phyloP scores from a whole-genome alignment of 805 yeast genomes.

The Candida ulmi region DNA sequence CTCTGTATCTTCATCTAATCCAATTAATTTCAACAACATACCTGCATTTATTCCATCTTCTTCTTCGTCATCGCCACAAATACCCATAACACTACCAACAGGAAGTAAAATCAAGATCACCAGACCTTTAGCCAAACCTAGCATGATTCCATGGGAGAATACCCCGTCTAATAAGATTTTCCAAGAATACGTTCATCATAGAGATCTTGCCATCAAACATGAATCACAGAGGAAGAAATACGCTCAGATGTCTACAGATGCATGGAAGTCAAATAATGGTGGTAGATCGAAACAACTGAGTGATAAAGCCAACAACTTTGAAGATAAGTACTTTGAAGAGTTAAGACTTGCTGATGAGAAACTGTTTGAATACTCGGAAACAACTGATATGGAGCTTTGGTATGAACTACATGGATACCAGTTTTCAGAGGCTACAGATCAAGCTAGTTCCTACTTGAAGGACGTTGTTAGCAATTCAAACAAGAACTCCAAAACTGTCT shows the following conservation, averaged over 20 bases:
- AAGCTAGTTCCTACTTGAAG: constrained; percentile 8
- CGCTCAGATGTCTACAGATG: constrained; percentile 22
- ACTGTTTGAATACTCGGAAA: constrained; percentile 17
- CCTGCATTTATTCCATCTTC: constrained; percentile 5
- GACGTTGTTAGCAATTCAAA: constrained; percentile 9
- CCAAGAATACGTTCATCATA: constrained; percentile 10
- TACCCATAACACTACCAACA: not conserved
- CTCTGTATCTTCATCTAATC: not conserved
- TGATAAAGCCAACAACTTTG: constrained; percentile 20
- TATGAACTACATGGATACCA: constrained; percentile 24
- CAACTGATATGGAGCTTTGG: constrained; percentile 18
- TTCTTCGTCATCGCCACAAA: too few relatives aligned
- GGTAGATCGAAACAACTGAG: constrained; percentile 21
- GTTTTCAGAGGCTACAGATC: constrained; percentile 22
- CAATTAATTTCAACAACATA: not conserved
- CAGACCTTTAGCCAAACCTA: constrained; percentile 18
- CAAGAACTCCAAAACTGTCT: constrained; percentile 12
- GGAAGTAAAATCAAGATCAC: constrained; percentile 6
- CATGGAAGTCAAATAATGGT: constrained; percentile 21
- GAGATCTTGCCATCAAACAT: constrained; percentile 14
- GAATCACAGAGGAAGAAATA: constrained; percentile 21
- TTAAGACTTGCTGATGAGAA: constrained; percentile 23
- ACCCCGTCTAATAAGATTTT: constrained; percentile 3
- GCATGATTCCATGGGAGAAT: constrained; percentile 20
- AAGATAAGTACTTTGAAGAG: constrained; percentile 14